Evolutionary conservation across 768 basidiomycete genomes (phyloP).

Genomic region (Russula compacta): DNA sequence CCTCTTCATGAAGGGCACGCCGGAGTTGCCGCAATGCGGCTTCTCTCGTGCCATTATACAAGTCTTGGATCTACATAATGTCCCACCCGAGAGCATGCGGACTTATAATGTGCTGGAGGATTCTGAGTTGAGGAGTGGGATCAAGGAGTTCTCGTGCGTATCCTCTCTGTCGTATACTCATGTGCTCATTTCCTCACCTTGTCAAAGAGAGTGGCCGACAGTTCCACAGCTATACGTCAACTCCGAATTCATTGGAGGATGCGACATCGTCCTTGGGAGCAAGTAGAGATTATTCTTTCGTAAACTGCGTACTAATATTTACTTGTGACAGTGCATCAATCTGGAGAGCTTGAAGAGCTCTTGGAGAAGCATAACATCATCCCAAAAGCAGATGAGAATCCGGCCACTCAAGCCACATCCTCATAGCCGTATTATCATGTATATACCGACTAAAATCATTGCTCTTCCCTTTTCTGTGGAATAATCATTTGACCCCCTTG

Average conservation of each 20-base stretch:
- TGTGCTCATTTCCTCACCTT: neutral
- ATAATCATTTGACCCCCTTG: too few relatives aligned
- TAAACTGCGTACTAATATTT: conserved; percentile 1
- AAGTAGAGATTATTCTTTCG: conserved; percentile 29
- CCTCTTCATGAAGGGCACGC: conserved; percentile 97
- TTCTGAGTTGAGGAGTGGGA: conserved; percentile 67
- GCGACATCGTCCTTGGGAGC: conserved; percentile 91
- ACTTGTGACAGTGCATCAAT: conserved; percentile 75
- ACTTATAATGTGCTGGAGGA: conserved; percentile 90
- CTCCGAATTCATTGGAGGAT: conserved; percentile 96
- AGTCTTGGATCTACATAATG: conserved; percentile 77
- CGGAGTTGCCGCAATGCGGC: conserved; percentile 78
- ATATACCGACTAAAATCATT: neutral
- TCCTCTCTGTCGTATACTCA: neutral
- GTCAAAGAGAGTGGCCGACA: conserved; percentile 87
- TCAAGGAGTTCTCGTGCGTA: conserved; percentile 96
- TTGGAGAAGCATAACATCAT: conserved; percentile 65
- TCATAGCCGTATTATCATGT: conserved; percentile 2
- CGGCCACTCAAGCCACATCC: conserved; percentile 17
- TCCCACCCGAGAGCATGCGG: conserved; percentile 71
- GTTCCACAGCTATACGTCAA: conserved; percentile 92
- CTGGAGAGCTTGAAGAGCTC: conserved; percentile 82
- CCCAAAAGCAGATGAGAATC: conserved; percentile 33
- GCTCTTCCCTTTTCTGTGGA: too few relatives aligned
- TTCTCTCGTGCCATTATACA: conserved; percentile 94